Evolutionary conservation across 2,329 filamentous ascomycete genomes (phyloP).

Genomic region (Cladophialophora carrionii): DNA sequence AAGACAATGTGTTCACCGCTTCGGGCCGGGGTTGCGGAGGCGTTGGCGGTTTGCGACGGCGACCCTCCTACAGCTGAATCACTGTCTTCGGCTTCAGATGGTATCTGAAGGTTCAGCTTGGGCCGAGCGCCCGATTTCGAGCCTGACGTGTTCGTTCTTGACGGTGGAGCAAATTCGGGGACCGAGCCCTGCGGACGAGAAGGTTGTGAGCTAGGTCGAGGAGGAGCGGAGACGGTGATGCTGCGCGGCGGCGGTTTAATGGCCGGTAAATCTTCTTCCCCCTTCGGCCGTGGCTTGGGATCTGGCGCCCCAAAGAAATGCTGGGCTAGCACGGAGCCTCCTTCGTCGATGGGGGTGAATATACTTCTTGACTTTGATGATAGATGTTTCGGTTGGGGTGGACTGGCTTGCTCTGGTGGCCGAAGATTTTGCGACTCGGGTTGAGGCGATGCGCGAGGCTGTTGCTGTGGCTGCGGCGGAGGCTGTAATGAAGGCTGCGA

Average conservation of each 20-base stretch:
- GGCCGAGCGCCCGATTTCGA: slow-evolving; percentile 70
- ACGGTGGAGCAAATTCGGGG: slow-evolving; percentile 72
- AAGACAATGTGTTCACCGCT: slow-evolving; percentile 69
- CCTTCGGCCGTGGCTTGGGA: slow-evolving; percentile 49
- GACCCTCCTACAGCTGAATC: slow-evolving; percentile 71
- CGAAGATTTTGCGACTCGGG: slow-evolving; percentile 44
- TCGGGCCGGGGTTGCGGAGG: slow-evolving; percentile 35
- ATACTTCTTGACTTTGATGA: slow-evolving; percentile 81
- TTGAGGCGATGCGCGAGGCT: slow-evolving; percentile 45
- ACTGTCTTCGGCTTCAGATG: slow-evolving; percentile 80
- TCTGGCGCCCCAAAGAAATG: slow-evolving; percentile 70
- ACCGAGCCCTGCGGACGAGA: slow-evolving; percentile 57
- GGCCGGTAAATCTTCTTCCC: slow-evolving; percentile 62
- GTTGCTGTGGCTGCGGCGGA: slow-evolving; percentile 60
- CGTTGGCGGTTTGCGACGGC: slow-evolving; percentile 62
- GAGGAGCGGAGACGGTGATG: slow-evolving; percentile 25
- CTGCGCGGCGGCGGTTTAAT: slow-evolving; percentile 57
- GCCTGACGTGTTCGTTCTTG: slow-evolving; percentile 69
- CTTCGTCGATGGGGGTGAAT: slow-evolving; percentile 95
- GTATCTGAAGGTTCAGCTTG: slow-evolving; percentile 89
- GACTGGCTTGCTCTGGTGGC: slow-evolving; percentile 46
- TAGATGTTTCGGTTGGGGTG: slow-evolving; percentile 64
- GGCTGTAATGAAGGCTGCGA: slow-evolving; percentile 62
- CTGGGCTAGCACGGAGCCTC: slow-evolving; percentile 81
- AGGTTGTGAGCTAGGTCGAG: slow-evolving; percentile 54